Conservation (phyloP, 495 filamentous ascomycete genomes). For the Neurospora tetraspora region DNA sequence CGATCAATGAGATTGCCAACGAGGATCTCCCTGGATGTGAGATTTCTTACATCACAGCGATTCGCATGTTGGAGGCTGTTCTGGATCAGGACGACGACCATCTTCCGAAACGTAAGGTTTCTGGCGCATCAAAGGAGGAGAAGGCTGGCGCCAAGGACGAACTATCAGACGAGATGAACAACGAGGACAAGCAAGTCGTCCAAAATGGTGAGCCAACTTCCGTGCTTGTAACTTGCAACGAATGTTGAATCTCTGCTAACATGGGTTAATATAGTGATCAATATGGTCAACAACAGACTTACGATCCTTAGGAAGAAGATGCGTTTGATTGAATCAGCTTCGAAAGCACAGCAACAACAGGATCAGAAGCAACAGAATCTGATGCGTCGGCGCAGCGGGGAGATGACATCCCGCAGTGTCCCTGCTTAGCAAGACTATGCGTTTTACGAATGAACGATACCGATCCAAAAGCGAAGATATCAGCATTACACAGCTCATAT, state of each 20-base stretch:
- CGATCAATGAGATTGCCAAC: conserved; percentile 88
- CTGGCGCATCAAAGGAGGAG: conserved; percentile 30
- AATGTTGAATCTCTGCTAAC: conserved; percentile 5
- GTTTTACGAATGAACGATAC: conserved; percentile 4
- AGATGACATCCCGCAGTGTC: conserved; percentile 33
- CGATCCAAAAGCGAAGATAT: background rate
- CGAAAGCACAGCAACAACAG: conserved; percentile 25
- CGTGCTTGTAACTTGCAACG: background rate
- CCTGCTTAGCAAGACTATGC: conserved; percentile 20
- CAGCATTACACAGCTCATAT: conserved; percentile 4
- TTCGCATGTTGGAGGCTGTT: conserved; percentile 88
- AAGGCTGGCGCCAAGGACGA: conserved; percentile 36
- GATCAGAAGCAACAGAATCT: conserved; percentile 20
- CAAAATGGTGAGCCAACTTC: conserved; percentile 46
- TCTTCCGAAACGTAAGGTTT: conserved; percentile 29
- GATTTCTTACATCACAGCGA: conserved; percentile 83
- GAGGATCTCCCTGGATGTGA: conserved; percentile 85
- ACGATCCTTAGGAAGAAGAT: conserved; percentile 32
- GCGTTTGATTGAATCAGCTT: conserved; percentile 33
- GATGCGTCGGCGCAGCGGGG: conserved; percentile 34
- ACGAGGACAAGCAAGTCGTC: conserved; percentile 63
- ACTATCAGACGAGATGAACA: conserved; percentile 47
- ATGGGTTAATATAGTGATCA: conserved; percentile 25
- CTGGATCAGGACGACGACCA: conserved; percentile 77
- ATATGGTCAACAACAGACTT: conserved; percentile 34